Evolutionary conservation across 83 land plant genomes (phyloP), one percentile per base, ranked within the genome.

Genomic region (Thuja plicata): DNA sequence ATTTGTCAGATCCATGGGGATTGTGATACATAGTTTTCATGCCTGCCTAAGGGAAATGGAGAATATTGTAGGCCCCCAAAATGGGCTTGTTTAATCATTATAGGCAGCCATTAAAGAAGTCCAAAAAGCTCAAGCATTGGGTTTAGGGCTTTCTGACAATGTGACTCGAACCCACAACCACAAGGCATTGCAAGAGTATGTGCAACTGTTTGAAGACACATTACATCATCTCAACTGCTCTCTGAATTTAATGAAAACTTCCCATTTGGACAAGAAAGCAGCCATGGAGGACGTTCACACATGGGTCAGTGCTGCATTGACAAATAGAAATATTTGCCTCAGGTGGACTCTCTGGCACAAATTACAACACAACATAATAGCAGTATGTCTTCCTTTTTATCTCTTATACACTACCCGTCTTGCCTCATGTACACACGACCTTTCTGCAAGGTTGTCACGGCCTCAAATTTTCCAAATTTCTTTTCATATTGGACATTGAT

Each of bases 301-400:
- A 46, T 91, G 91, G 91, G n/a, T 93, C 30, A 91, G 89, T 79
- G 90, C 91, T 34, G 94, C 89, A 15, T 34, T 90, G 30, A 86
- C 92, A 0, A 87, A 90, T 81, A 93, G 91, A 43, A 46, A 82
- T 37, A 41, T 92, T 3, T 93, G 93, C 83, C 46, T 91, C 15
- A n/a, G 93, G 92, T 57, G 92, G 92, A 1, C 88, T 95, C 86
- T 89, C 92, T 15, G 92, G 89, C 0, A 87, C 80, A 17, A 66
- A 46, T 34, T 1, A 88, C 76, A 73, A 10, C 2, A 2, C n/a
- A n/a, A n/a, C n/a, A n/a, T n/a, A n/a, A n/a, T n/a, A n/a, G n/a
- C n/a, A n/a, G n/a, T n/a, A n/a, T n/a, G n/a, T n/a, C n/a, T n/a
- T n/a, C n/a, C n/a, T n/a, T n/a, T n/a, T n/a, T n/a, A n/a, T n/a